These are phyloP conservation scores for Phytophthora citricola DNA, from an alignment of 352 stramenopile species.

Conservation along the genomic window DNA sequence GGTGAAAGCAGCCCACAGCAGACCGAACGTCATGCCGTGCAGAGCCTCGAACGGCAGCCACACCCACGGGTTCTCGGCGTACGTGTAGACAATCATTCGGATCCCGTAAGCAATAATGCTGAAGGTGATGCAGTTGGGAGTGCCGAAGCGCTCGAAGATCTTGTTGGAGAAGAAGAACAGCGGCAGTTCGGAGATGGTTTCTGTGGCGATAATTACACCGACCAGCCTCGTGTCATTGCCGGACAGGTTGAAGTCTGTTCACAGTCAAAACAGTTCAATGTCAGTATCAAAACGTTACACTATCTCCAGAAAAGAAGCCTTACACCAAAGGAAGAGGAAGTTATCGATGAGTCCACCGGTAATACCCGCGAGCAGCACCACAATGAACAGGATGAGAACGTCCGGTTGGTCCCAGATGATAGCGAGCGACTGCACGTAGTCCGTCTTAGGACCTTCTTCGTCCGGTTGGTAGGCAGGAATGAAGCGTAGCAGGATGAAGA, in stretches of 20 bases:
- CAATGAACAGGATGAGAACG: constrained; percentile 67
- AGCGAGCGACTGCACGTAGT: constrained; percentile 53
- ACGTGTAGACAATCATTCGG: constrained; percentile 68
- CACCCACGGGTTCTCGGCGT: constrained; percentile 69
- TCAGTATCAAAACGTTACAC: not conserved
- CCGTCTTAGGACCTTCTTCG: constrained; percentile 29
- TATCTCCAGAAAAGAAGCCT: not conserved
- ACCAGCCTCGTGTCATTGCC: constrained; percentile 67
- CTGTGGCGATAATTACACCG: constrained; percentile 68
- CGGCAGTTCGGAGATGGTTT: constrained; percentile 77
- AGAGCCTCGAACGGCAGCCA: constrained; percentile 69
- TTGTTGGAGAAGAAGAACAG: constrained; percentile 80
- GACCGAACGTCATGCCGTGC: constrained; percentile 74
- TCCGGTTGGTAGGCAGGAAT: constrained; percentile 56
- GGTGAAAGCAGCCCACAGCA: constrained; percentile 79
- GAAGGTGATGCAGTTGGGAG: constrained; percentile 56
- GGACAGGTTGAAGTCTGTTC: constrained; percentile 66
- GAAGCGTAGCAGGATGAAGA: constrained; percentile 59
- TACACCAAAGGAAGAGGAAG: constrained; percentile 68
- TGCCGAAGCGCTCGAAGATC: constrained; percentile 70
- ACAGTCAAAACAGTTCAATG: constrained; percentile 3
- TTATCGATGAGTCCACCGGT: constrained; percentile 70
- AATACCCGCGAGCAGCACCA: constrained; percentile 72
- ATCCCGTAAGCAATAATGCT: constrained; percentile 61
- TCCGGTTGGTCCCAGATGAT: constrained; percentile 59